Evolutionary conservation across 2,329 filamentous ascomycete species (phyloP).

Genomic region (Fusarium floridanum): DNA sequence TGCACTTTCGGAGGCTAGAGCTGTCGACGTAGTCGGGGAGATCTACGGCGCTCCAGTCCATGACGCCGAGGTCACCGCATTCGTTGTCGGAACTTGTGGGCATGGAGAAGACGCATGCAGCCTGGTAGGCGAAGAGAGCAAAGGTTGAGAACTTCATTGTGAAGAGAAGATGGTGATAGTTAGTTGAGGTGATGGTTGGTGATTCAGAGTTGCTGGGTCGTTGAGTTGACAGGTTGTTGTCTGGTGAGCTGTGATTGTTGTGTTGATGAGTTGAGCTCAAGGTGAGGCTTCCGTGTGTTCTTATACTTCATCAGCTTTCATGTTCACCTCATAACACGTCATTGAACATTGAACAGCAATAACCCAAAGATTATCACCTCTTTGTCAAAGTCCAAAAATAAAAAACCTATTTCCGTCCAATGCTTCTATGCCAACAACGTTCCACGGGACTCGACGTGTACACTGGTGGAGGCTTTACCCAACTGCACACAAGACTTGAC

Average conservation of each 20-base stretch:
- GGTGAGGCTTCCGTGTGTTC: background rate
- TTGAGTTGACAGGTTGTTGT: background rate
- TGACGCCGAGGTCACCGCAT: slow-evolving; percentile 14
- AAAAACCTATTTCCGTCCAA: background rate
- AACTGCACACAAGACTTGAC: background rate
- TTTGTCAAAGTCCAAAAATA: background rate
- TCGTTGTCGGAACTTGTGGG: background rate
- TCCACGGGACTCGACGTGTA: background rate
- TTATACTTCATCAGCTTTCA: background rate
- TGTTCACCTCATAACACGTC: background rate
- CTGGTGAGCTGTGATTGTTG: background rate
- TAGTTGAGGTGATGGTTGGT: background rate
- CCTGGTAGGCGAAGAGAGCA: background rate
- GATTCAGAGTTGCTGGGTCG: background rate
- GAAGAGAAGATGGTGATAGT: background rate
- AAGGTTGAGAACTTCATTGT: slow-evolving; percentile 5
- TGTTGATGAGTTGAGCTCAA: background rate
- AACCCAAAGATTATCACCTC: background rate
- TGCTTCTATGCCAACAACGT: background rate
- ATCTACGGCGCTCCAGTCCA: slow-evolving; percentile 10
- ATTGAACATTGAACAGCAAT: background rate
- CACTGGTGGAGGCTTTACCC: background rate
- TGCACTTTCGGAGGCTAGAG: slow-evolving; percentile 7
- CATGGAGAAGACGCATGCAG: background rate
- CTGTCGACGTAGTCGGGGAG: slow-evolving; percentile 3